Percentiles rank a stretch among this genome's conserved stretches.
Evolutionary conservation across 2,329 filamentous ascomycete genomes (phyloP).

Genomic region (Monosporascus sp.): DNA sequence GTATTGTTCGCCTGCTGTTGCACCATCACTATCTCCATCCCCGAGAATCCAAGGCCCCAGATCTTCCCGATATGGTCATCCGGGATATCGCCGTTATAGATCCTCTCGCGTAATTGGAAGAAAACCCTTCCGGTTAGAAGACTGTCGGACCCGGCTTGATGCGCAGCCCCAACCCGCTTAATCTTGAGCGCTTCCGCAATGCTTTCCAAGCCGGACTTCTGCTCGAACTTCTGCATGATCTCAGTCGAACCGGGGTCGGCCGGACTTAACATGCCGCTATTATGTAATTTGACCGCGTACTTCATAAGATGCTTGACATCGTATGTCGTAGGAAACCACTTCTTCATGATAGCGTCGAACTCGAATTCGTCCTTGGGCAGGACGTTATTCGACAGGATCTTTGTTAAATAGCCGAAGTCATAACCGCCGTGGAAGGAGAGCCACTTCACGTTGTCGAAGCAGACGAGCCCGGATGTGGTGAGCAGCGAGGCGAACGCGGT

Average conservation of each 20-base stretch:
- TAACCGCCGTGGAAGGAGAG: slow-evolving; percentile 97
- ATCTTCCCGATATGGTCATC: slow-evolving; percentile 84
- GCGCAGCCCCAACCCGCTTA: slow-evolving; percentile 78
- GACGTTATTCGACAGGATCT: slow-evolving; percentile 77
- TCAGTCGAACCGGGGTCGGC: slow-evolving; percentile 61
- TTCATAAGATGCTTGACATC: slow-evolving; percentile 98
- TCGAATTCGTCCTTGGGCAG: slow-evolving; percentile 85
- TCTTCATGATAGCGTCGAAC: slow-evolving; percentile 82
- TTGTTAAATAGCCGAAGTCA: slow-evolving; percentile 95
- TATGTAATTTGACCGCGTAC: slow-evolving; percentile 68
- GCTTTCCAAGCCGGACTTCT: slow-evolving; percentile 88
- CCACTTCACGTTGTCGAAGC: slow-evolving; percentile 86
- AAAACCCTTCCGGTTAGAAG: slow-evolving; percentile 91
- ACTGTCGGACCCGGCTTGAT: slow-evolving; percentile 91
- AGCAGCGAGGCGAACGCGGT: slow-evolving; percentile 83
- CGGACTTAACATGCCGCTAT: slow-evolving; percentile 56
- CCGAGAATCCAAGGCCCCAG: slow-evolving; percentile 80
- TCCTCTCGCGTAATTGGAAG: slow-evolving; percentile 83
- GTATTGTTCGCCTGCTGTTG: slow-evolving; percentile 16
- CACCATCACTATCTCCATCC: slow-evolving; percentile 39
- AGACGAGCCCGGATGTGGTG: slow-evolving; percentile 86
- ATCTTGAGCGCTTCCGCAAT: slow-evolving; percentile 91
- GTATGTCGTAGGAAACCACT: slow-evolving; percentile 89
- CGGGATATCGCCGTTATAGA: slow-evolving; percentile 78
- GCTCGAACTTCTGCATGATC: slow-evolving; percentile 78